Evolutionary conservation across 495 filamentous ascomycete genomes (phyloP), one percentile per base, ranked within the genome.

Genomic region (Halenospora varia): DNA sequence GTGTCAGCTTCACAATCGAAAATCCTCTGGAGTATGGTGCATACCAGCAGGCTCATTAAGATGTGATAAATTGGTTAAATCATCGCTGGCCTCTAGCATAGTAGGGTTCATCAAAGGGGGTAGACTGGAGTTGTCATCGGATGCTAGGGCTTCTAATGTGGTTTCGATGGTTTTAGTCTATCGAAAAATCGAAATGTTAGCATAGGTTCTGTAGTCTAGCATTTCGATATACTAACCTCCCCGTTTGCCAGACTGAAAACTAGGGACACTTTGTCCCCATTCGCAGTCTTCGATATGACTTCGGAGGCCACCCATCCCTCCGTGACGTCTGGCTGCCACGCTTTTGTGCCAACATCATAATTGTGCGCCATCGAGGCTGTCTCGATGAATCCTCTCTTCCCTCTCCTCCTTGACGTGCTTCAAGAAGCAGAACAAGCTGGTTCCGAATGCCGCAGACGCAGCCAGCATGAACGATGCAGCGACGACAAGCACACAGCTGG

Each of bases 241-340:
- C 91, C 94, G 81, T 92, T 96, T 65, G 88, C 88, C 61, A 97
- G 75, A 72, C 82, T 76, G 70, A 97, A 97, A 53, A 91, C 77
- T 70, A 98, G 81, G 59, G 75, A 82, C 68, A 95, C 88, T 67
- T 94, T 96, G 64, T 91, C 83, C 20, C 91, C 95, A 71, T 91
- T 76, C 56, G 92, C 76, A 39, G 81, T 76, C 79, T 93, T 97
- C 70, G 92, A 88, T 71, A 88, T 78, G 61, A 99, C 90, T 79
- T 96, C 91, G 25, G 95, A 96, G 62, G 92, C 89, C 73, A 97
- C 80, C 94, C 94, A 99, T 71, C 94, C 94, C 73, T 99, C 94
- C 48, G 86, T 87, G 62, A 82, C 73, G 77, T 99, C 94, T 60
- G 95, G 90, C 82, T 97, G 92, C 94, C 94, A 99, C 71, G 91